Base-by-base conservation (phyloP, 495 filamentous ascomycete species). In the Schizothecium vesticola region DNA sequence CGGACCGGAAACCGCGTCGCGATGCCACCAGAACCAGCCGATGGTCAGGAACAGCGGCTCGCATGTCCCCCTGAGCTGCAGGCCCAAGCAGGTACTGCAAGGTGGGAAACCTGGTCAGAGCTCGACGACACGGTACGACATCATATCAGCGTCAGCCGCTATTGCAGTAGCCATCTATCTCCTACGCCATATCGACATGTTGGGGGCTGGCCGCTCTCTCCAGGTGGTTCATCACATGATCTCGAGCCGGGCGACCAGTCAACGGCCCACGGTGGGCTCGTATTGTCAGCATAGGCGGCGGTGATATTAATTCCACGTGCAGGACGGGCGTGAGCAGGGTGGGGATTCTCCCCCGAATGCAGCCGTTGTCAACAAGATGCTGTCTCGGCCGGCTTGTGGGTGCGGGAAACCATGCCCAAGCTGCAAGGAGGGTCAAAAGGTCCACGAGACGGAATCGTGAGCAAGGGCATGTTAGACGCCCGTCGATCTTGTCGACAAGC, bases 241-340 rank as follows among this genome's bases (percentile, higher is more conserved):
- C 60, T 55, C 19, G 22, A 62, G 65, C 12, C 61, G 29, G 33
- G 31, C 69, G 61, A 43, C 68, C 64, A 71, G 72, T 70, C 33
- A 61, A 23, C 16, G 25, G 43, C 59, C 33, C 33, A 67, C 66
- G 72, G 67, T 69, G 61, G 31, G 70, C 69, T 70, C 64, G 59
- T 22, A 63, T 70, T 73, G 75, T 75, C 29, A 67, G 57, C 69
- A 66, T 72, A 68, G 73, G 69, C 64, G 33, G 51, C 29, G 19
- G 57, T 51, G 51, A 73, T 59, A 68, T 72, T 70, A 61, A 66
- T 59, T 67, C 74, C 75, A 78, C 75, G 77, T 78, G 75, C 70
- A 61, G 67, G 22, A 23, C 43, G 56, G 58, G 36, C 13, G 33
- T 57, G 60, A 43, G 36, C 29, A 62, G 61, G 71, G 69, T 64